phyloP scores from a whole-genome alignment of 2,329 filamentous ascomycete genomes.

The Dactylellina haptotyla region DNA sequence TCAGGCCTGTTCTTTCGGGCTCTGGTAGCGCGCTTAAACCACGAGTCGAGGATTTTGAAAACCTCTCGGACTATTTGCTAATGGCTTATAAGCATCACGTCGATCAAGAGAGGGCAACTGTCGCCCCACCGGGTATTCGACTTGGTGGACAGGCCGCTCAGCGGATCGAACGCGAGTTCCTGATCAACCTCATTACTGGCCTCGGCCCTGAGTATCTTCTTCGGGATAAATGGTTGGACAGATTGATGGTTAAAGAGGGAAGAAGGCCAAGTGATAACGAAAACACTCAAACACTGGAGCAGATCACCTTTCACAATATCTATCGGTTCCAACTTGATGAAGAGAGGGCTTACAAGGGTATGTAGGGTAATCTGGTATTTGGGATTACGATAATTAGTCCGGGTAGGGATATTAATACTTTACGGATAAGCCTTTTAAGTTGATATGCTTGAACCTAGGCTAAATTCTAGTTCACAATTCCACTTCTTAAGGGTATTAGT shows the following conservation, averaged over 20 bases:
- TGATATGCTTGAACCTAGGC: too few species aligned
- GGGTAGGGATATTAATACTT: not conserved
- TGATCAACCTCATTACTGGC: not conserved
- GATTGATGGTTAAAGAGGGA: not conserved
- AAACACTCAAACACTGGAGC: not conserved
- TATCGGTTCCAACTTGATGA: not conserved
- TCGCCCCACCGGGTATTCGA: not conserved
- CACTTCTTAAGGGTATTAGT: too few species aligned
- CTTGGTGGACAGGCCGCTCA: not conserved
- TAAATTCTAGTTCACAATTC: too few species aligned
- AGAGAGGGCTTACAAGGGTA: not conserved
- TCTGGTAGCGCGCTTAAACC: not conserved
- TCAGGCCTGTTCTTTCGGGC: not conserved
- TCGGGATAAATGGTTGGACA: not conserved
- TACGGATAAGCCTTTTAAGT: too few species aligned
- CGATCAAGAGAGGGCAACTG: not conserved
- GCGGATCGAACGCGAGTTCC: not conserved
- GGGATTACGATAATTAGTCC: not conserved
- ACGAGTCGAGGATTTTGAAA: not conserved
- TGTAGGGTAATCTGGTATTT: not conserved
- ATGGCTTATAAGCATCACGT: not conserved
- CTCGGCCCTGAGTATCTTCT: not conserved
- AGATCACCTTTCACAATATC: not conserved
- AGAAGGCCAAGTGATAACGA: not conserved
- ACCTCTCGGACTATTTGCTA: not conserved